Evolutionary conservation across 2,329 filamentous ascomycete species (phyloP).

Genomic region (Aspergillus novofumigatus): DNA sequence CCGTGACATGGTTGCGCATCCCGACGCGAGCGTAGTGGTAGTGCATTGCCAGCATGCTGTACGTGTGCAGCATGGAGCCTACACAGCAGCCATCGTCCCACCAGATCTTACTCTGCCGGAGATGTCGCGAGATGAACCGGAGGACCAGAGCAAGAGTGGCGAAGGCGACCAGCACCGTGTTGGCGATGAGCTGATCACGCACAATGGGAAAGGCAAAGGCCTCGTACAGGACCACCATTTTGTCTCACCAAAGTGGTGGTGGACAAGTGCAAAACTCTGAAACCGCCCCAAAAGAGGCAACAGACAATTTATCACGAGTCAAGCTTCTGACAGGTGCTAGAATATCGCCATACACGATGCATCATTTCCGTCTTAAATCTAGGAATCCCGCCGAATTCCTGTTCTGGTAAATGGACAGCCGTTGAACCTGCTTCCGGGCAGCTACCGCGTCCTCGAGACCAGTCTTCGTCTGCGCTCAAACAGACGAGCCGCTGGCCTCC

Average conservation of each 20-base stretch:
- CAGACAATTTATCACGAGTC: neutral
- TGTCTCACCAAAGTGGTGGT: neutral
- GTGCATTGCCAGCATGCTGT: conserved; percentile 18
- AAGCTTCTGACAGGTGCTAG: neutral
- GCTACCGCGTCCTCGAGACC: neutral
- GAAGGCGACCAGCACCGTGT: conserved; percentile 22
- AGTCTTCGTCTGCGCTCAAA: neutral
- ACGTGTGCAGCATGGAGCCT: conserved; percentile 14
- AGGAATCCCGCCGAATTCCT: neutral
- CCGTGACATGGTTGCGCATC: conserved; percentile 11
- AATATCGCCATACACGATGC: neutral
- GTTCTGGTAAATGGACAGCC: neutral
- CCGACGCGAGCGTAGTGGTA: conserved; percentile 15
- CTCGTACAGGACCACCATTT: conserved; percentile 10
- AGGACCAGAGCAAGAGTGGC: conserved; percentile 24
- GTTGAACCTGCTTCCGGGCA: neutral
- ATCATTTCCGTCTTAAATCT: no score
- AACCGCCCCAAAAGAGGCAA: neutral
- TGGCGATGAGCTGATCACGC: conserved; percentile 18
- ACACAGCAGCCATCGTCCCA: conserved; percentile 30
- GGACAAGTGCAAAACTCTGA: neutral
- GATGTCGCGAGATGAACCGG: conserved; percentile 25
- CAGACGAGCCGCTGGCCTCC: neutral
- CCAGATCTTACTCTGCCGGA: conserved; percentile 24
- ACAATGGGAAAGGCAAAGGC: conserved; percentile 12